Conservation (phyloP, 2,329 filamentous ascomycete genomes). For the Dendryphion nanum region DNA sequence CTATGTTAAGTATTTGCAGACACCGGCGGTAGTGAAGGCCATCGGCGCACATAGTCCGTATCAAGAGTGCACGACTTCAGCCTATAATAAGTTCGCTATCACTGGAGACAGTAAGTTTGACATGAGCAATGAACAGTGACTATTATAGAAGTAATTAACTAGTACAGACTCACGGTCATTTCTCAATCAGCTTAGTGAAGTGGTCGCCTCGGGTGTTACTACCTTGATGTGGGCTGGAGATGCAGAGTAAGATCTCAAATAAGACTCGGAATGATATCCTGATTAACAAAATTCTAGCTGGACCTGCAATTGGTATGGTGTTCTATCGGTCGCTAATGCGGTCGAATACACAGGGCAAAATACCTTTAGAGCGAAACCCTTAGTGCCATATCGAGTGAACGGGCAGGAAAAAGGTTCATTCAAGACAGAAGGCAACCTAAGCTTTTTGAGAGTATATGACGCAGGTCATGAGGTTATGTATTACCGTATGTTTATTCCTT, state of each 20-base stretch:
- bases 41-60: slow-evolving; percentile 60
- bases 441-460: slow-evolving; percentile 48
- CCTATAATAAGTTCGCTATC: slow-evolving; percentile 41
- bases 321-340: slow-evolving; percentile 34
- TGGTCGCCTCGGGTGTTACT: slow-evolving; percentile 27
- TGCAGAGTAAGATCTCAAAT: slow-evolving; percentile 41
- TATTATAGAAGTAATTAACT: slow-evolving; percentile 4
- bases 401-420: slow-evolving; percentile 49
- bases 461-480: slow-evolving; percentile 49
- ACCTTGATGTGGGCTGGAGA: slow-evolving; percentile 43
- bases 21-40: slow-evolving; percentile 48
- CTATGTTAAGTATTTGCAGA: slow-evolving; percentile 57
- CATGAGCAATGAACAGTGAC: slow-evolving; percentile 25
- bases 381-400: slow-evolving; percentile 40
- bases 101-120: slow-evolving; percentile 49
- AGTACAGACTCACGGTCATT: slow-evolving; percentile 15
- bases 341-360: slow-evolving; percentile 39
- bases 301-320: slow-evolving; percentile 44
- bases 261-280: too few species aligned
- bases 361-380: slow-evolving; percentile 43
- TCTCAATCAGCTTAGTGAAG: slow-evolving; percentile 14
- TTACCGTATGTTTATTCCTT: slow-evolving; percentile 36
- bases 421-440: slow-evolving; percentile 68
- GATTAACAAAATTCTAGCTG: slow-evolving; percentile 14
- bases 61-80: slow-evolving; percentile 45